Conservation (phyloP, 2,329 filamentous ascomycete species). For the Hypoxylon sp. region DNA sequence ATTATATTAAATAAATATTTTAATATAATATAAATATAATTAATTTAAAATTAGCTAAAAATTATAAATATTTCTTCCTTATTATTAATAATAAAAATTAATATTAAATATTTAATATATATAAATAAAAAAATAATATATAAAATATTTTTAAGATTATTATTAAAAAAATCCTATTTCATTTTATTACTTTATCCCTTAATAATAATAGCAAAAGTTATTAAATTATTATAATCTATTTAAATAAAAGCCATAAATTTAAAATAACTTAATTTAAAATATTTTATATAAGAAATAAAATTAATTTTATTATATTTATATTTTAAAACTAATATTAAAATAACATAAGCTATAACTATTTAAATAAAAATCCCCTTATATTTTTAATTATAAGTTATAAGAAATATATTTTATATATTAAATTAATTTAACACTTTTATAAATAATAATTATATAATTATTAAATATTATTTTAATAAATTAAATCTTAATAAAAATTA, state of each 20-base stretch:
- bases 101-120: neutral
- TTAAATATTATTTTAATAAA: neutral
- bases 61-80: neutral
- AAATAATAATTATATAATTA: neutral
- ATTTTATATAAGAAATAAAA: neutral
- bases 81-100: constrained; percentile 1
- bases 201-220: neutral
- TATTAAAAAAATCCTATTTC: neutral
- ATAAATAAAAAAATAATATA: neutral
- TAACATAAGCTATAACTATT: neutral
- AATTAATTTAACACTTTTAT: neutral
- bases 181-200: neutral
- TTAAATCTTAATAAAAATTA: neutral
- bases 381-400: neutral
- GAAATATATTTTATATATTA: neutral
- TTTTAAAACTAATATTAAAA: constrained; percentile 2
- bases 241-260: neutral
- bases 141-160: no score
- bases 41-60: neutral
- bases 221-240: neutral
- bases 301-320: neutral
- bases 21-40: neutral
- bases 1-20: neutral
- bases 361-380: neutral
- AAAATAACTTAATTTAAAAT: no score